A percentile compares a stretch with the other conserved stretches of the same genome.
Conservation (phyloP, 345 rosid genomes). For the Citropsis articulata region DNA sequence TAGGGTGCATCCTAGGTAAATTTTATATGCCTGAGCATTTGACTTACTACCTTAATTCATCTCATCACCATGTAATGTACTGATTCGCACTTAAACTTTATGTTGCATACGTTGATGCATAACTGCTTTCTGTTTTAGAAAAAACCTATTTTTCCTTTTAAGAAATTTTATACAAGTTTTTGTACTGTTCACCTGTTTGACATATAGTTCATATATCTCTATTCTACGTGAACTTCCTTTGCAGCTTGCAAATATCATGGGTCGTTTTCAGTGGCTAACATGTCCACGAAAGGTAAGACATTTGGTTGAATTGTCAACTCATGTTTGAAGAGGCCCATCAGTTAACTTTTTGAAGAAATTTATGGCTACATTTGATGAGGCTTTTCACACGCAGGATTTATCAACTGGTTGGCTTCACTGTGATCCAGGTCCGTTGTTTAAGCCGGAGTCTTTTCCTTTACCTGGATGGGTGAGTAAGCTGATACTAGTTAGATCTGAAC, state of each 20-base stretch:
- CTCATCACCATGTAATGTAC: background rate
- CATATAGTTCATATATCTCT: background rate
- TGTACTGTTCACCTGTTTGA: background rate
- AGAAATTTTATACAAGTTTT: background rate
- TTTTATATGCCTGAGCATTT: background rate
- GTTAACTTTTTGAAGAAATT: constrained; percentile 10
- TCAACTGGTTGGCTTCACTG: constrained; percentile 93
- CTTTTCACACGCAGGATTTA: constrained; percentile 59
- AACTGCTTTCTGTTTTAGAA: background rate
- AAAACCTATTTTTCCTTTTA: background rate
- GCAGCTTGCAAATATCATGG: constrained; percentile 92
- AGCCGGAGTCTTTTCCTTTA: constrained; percentile 61
- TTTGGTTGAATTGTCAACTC: constrained; percentile 8
- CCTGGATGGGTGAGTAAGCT: constrained; percentile 82
- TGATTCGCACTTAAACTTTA: background rate
- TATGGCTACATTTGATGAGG: constrained; percentile 9
- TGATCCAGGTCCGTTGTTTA: constrained; percentile 91
- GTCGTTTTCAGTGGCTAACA: constrained; percentile 89
- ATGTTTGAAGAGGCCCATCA: constrained; percentile 6
- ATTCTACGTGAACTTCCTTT: constrained; percentile 20
- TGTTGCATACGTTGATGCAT: background rate
- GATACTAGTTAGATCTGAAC: background rate
- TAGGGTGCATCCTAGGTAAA: constrained; percentile 5
- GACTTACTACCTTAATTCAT: background rate
- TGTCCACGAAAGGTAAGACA: constrained; percentile 87